Conservation (phyloP, 768 basidiomycete species). For the Russula sp. region DNA sequence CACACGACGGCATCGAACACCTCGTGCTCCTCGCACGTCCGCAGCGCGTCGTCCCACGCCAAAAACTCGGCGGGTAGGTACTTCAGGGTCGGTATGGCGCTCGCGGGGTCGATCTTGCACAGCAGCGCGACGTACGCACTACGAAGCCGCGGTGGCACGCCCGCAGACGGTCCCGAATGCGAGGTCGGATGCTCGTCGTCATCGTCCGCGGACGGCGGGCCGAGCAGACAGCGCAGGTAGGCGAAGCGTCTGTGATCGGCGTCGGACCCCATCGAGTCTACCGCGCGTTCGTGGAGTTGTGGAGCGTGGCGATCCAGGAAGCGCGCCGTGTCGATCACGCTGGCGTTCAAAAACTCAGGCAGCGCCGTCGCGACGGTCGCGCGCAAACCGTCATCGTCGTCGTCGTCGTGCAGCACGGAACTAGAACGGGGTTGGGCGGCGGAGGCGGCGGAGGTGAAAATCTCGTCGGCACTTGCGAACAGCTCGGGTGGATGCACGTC, state of each 20-base stretch:
- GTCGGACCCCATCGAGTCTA: too few species aligned
- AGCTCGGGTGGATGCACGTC: constrained; percentile 52
- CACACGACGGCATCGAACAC: constrained; percentile 79
- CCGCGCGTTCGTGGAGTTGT: too few species aligned
- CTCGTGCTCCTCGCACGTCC: constrained; percentile 58
- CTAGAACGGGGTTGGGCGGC: constrained; percentile 45
- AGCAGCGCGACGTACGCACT: constrained; percentile 69
- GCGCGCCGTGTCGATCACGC: too few species aligned
- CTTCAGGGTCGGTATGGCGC: constrained; percentile 57
- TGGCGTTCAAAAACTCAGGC: too few species aligned
- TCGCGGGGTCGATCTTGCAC: constrained; percentile 60
- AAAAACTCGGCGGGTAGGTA: constrained; percentile 47
- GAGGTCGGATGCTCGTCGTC: constrained; percentile 31
- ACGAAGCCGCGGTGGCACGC: constrained; percentile 47
- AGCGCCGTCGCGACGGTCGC: constrained; percentile 2
- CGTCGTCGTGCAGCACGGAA: constrained; percentile 38
- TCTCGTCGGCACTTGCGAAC: constrained; percentile 61
- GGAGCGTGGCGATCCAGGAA: too few species aligned
- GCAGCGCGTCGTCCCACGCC: constrained; percentile 50
- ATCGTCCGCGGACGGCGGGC: constrained; percentile 36
- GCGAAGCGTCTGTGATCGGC: too few species aligned
- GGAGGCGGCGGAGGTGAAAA: constrained; percentile 40
- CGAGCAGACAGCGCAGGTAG: constrained; percentile 32
- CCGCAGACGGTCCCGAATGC: constrained; percentile 34
- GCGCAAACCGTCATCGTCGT: constrained; percentile 48